Percentiles rank a stretch among this genome's conserved stretches.
Evolutionary conservation across 176 grass and related monocot species (phyloP).

Genomic region (Thalia dealbata): DNA sequence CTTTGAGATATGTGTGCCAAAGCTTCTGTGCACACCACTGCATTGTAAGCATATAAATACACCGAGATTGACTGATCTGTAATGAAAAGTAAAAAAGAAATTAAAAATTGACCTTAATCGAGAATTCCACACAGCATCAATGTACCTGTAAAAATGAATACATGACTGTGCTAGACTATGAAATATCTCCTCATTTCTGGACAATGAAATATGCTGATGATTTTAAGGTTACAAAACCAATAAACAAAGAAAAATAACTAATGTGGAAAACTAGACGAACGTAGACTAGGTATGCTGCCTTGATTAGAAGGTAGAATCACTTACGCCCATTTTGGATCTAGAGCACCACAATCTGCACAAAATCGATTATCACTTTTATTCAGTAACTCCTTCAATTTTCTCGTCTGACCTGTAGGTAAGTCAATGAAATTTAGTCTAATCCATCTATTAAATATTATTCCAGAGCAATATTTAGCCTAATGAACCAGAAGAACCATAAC

Average conservation of each 20-base stretch:
- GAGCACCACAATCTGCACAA: conserved; percentile 13
- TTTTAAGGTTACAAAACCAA: neutral
- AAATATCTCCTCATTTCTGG: neutral
- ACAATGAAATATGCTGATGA: neutral
- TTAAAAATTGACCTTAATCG: neutral
- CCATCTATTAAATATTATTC: neutral
- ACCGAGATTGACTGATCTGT: conserved; percentile 16
- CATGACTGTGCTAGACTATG: no score
- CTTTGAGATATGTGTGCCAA: conserved; percentile 22
- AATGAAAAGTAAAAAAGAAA: neutral
- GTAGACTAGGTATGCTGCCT: neutral
- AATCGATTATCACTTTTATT: conserved; percentile 8
- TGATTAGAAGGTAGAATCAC: neutral
- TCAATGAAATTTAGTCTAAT: neutral
- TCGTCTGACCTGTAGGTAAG: neutral
- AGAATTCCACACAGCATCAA: neutral
- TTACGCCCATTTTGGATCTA: conserved; percentile 16
- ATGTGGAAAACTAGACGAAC: neutral
- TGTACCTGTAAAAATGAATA: neutral
- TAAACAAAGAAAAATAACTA: neutral
- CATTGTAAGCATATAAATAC: conserved; percentile 22
- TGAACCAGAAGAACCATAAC: no score
- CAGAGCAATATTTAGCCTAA: no score
- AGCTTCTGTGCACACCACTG: conserved; percentile 11
- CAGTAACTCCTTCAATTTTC: conserved; percentile 14